Evolutionary conservation across 139 green algal species (phyloP).

Genomic region (Edaphochlamys debaryana): DNA sequence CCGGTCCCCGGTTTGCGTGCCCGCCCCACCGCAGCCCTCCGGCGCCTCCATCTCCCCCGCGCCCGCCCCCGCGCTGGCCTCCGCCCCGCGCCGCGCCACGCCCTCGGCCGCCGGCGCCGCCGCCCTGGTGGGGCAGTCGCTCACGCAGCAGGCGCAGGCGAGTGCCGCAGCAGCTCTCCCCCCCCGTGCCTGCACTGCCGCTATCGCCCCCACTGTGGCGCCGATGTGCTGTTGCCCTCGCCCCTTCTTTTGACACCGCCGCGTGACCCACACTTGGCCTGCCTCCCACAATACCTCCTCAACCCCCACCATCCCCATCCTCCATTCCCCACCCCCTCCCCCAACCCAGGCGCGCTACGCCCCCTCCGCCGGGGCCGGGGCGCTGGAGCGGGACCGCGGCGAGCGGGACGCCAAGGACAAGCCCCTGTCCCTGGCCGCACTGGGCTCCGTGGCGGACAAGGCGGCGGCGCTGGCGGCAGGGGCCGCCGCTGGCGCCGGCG

Average conservation of each 20-base stretch:
- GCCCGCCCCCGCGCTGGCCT: no score
- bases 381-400: neutral
- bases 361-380: neutral
- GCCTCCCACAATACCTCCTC: no score
- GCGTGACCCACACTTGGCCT: neutral
- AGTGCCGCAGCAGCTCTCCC: neutral
- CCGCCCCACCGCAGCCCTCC: no score
- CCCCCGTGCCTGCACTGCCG: neutral
- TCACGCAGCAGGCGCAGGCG: neutral
- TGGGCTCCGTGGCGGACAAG: neutral
- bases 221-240: neutral
- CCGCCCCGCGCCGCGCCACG: no score
- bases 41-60: no score
- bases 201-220: neutral
- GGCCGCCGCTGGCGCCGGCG: neutral
- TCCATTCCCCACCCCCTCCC: no score
- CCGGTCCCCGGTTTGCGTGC: no score
- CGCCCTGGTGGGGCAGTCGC: neutral
- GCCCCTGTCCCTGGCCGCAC: neutral
- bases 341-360: neutral
- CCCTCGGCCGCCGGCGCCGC: no score
- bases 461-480: neutral
- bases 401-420: constrained; percentile 37
- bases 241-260: neutral
- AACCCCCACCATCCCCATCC: no score